Percentiles rank a stretch among this genome's conserved stretches.
These are phyloP conservation scores for Podaxis mareebaensis DNA, from an alignment of 768 basidiomycete species.

Conservation along the genomic window DNA sequence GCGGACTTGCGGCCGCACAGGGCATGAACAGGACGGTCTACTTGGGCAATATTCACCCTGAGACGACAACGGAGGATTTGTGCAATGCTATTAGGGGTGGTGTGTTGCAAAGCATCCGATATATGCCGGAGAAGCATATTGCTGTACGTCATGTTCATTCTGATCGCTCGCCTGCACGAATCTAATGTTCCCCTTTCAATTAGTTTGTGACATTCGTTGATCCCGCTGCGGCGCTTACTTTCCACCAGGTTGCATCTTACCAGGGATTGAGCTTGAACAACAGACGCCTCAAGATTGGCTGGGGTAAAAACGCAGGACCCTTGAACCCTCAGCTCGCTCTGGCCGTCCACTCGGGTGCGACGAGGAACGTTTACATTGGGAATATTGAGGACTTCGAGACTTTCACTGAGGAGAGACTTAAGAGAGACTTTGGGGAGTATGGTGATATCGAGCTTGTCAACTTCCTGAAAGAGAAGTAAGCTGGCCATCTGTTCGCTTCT, in stretches of 20 bases:
- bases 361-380: conserved; percentile 95
- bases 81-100: conserved; percentile 98
- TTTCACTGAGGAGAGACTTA: conserved; percentile 87
- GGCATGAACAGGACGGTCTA: conserved; percentile 92
- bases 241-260: conserved; percentile 90
- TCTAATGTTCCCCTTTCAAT: conserved; percentile 16
- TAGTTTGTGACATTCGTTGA: conserved; percentile 98
- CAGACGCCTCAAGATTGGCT: conserved; percentile 93
- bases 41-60: conserved; percentile 94
- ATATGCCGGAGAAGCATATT: conserved; percentile 97
- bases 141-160: conserved; percentile 57
- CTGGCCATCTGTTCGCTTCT: conserved; percentile 20
- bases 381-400: conserved; percentile 94
- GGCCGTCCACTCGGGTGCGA: conserved; percentile 90
- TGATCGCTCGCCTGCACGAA: background rate
- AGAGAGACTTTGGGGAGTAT: conserved; percentile 92
- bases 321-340: conserved; percentile 81
- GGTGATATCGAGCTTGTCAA: conserved; percentile 98
- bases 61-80: conserved; percentile 91
- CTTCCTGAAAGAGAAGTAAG: conserved; percentile 91
- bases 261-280: conserved; percentile 92
- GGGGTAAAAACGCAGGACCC: conserved; percentile 96
- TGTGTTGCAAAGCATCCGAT: conserved; percentile 90
- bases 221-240: conserved; percentile 88
- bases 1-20: conserved; percentile 36